Evolutionary conservation across 2,329 filamentous ascomycete species (phyloP).

Genomic region (Biscogniauxia marginata): DNA sequence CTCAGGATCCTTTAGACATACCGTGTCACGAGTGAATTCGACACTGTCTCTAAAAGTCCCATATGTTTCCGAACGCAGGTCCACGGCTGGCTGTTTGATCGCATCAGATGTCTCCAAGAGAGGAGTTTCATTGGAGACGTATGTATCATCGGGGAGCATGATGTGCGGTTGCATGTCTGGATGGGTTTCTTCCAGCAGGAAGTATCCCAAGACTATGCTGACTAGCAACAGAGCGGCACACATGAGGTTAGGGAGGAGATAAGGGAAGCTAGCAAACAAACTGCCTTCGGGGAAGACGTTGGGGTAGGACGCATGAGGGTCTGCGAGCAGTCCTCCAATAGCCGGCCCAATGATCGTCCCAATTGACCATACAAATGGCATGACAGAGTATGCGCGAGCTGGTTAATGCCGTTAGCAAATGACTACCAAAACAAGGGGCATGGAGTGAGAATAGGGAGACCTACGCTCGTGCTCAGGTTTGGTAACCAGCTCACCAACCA

Average conservation of each 20-base stretch:
- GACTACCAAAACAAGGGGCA: neutral
- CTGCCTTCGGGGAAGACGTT: conserved; percentile 63
- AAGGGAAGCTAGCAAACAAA: conserved; percentile 77
- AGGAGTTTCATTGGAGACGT: conserved; percentile 66
- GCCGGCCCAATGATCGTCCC: conserved; percentile 87
- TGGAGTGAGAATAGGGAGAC: conserved; percentile 33
- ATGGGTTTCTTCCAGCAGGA: conserved; percentile 85
- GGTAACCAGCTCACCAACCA: conserved; percentile 85
- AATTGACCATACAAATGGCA: conserved; percentile 93
- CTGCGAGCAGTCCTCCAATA: conserved; percentile 83
- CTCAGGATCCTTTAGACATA: conserved; percentile 30
- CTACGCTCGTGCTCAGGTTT: conserved; percentile 83
- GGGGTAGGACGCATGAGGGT: conserved; percentile 74
- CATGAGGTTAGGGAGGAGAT: conserved; percentile 83
- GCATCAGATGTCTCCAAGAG: conserved; percentile 74
- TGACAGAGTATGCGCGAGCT: conserved; percentile 84
- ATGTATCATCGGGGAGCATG: conserved; percentile 46
- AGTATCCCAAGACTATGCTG: conserved; percentile 77
- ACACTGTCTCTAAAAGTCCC: conserved; percentile 62
- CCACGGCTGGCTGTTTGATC: conserved; percentile 68
- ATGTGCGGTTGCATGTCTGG: conserved; percentile 69
- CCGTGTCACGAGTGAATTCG: conserved; percentile 44
- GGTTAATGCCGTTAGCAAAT: conserved; percentile 20
- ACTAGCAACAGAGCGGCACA: conserved; percentile 74
- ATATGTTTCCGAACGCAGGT: conserved; percentile 76